phyloP scores from a whole-genome alignment of 768 basidiomycete species.

The Trametes cinnabarina region DNA sequence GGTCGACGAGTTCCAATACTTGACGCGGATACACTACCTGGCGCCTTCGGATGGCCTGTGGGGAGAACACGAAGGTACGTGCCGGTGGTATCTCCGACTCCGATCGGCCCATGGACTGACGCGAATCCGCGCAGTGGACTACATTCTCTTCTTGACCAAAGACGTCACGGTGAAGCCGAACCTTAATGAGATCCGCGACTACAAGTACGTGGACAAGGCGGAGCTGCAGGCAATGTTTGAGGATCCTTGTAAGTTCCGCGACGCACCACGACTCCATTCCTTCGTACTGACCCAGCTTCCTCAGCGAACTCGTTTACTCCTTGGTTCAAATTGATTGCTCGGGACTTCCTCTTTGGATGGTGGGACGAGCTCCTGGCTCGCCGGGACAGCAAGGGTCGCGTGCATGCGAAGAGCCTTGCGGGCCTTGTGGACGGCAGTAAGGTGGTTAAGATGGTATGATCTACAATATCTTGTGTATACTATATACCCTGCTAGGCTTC shows the following conservation, averaged over 20 bases:
- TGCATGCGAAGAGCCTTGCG: conserved; percentile 60
- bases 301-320: conserved; percentile 90
- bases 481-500: too few species aligned
- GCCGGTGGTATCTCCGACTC: background rate
- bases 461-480: background rate
- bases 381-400: conserved; percentile 51
- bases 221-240: conserved; percentile 92
- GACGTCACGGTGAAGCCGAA: conserved; percentile 84
- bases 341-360: conserved; percentile 97
- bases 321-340: conserved; percentile 98
- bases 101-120: background rate
- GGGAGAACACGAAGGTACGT: conserved; percentile 96
- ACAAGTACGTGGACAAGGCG: conserved; percentile 87
- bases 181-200: conserved; percentile 85
- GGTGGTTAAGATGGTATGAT: conserved; percentile 64
- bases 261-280: background rate
- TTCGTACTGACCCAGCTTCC: background rate
- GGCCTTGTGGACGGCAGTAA: conserved; percentile 70
- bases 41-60: conserved; percentile 90
- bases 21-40: conserved; percentile 96
- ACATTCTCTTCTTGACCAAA: conserved; percentile 91
- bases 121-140: conserved; percentile 68
- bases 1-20: conserved; percentile 84
- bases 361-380: conserved; percentile 87
- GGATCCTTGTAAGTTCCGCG: conserved; percentile 54